These are phyloP conservation scores for Zelopaecilomyces penicillatus DNA, from an alignment of 2,329 filamentous ascomycete genomes.

Conservation along the genomic window DNA sequence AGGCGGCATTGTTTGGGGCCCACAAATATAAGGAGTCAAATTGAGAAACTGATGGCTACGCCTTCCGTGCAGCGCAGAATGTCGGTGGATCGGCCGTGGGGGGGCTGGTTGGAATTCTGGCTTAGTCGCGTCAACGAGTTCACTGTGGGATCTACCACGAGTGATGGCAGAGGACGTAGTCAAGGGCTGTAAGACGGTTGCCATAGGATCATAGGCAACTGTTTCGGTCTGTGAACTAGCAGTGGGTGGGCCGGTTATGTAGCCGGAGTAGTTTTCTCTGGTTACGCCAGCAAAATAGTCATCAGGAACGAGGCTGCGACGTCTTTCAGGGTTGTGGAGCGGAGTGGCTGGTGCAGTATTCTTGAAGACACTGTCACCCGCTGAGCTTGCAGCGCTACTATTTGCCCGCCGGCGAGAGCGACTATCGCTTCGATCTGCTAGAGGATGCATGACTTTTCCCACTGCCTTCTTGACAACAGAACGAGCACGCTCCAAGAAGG, in stretches of 20 bases:
- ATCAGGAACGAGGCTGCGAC: constrained; percentile 46
- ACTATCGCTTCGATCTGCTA: constrained; percentile 49
- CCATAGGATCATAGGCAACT: constrained; percentile 31
- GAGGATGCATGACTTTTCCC: constrained; percentile 54
- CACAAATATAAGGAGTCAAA: constrained; percentile 19
- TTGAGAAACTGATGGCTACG: constrained; percentile 35
- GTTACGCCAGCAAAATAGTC: constrained; percentile 41
- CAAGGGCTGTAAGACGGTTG: constrained; percentile 27
- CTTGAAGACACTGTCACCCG: constrained; percentile 42
- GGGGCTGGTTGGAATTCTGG: constrained; percentile 19
- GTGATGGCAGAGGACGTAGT: constrained; percentile 10
- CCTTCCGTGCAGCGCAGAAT: constrained; percentile 36
- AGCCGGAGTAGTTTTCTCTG: constrained; percentile 22
- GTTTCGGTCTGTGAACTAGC: constrained; percentile 17
- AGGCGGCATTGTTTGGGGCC: constrained; percentile 21
- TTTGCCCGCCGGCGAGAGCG: constrained; percentile 46
- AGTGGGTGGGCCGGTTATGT: constrained; percentile 18
- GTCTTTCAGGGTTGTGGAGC: constrained; percentile 43
- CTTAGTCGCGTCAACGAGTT: constrained; percentile 14
- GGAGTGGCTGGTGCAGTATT: constrained; percentile 38
- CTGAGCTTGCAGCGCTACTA: constrained; percentile 58
- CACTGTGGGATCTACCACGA: constrained; percentile 19
- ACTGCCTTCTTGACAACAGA: constrained; percentile 66
- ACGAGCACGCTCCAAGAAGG: constrained; percentile 74
- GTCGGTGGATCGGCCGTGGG: constrained; percentile 27